Base-by-base conservation (phyloP, 768 basidiomycete genomes). In the Amyloporia xantha region DNA sequence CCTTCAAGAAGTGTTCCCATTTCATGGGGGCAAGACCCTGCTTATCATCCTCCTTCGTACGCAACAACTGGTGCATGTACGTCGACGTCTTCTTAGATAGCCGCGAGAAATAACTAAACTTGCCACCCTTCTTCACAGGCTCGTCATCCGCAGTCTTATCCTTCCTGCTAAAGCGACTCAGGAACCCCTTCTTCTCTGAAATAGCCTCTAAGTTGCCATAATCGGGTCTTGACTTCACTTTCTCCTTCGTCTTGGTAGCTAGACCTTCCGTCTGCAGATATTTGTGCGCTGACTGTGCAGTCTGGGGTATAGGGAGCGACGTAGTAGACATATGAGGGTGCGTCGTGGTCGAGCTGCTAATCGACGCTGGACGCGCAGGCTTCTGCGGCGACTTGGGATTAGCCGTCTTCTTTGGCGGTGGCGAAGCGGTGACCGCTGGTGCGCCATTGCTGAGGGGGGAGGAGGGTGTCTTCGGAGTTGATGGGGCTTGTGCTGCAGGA, bases 1-100 rank as follows among this genome's bases (percentile, higher is more conserved):
- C 89, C 71, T 79, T 84, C 27, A 89, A 60, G 61, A 91, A 88
- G 49, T 78, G 68, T 28, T 90, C 84, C 89, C 89, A 90, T 52
- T 83, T 82, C 82, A 91, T 79, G 19, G 77, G 61, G 20, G 73
- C 67, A 43, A 70, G 60, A 5, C 81, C 82, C 50, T 73, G 68
- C 49, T 72, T 79, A 42, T 79, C 74, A 47, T 81, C 78, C 24
- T 77, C 72, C 28, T 73, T 66, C 5, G 78, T 77, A 35, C 71
- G 69, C 49, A 90, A 59, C 5, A 90, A 65, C 61, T 84, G 82
- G 41, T 82, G 79, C 82, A 88, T 80, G 39, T 72, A 71, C 17
- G 61, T 68, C 26, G 66, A 69, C 3, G 82, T 75, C 64, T 76
- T 86, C 67, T 80, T 84, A 47, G 72, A 68, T 35, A 86, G 59